A percentile compares a stretch with the other conserved stretches of the same genome.
Evolutionary conservation across 352 stramenopile genomes (phyloP).

Genomic region (Phytopythium aichiense): DNA sequence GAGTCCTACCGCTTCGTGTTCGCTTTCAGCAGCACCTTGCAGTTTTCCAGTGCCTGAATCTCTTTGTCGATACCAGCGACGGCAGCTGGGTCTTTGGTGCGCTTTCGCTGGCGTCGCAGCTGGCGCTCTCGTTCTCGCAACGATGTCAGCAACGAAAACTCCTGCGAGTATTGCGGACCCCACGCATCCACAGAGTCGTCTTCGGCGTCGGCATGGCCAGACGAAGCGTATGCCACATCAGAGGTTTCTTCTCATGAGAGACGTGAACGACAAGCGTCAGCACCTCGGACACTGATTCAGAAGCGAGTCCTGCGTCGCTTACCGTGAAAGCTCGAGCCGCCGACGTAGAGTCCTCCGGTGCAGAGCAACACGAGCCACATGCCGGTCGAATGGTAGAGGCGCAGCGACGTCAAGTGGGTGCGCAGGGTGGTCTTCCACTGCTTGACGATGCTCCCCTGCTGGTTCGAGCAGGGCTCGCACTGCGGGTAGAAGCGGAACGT

Average conservation of each 20-base stretch:
- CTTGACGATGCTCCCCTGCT: slow-evolving; percentile 61
- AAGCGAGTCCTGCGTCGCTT: neutral
- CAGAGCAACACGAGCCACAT: slow-evolving; percentile 82
- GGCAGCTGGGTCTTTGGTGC: slow-evolving; percentile 15
- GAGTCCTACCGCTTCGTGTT: slow-evolving; percentile 32
- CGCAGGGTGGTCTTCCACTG: slow-evolving; percentile 59
- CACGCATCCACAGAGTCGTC: slow-evolving; percentile 14
- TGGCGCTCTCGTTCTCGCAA: slow-evolving; percentile 54
- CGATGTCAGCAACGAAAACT: slow-evolving; percentile 44
- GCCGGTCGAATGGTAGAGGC: slow-evolving; percentile 71
- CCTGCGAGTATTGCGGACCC: slow-evolving; percentile 24
- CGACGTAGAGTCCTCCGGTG: slow-evolving; percentile 69
- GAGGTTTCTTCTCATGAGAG: slow-evolving; percentile 37
- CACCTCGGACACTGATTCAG: neutral
- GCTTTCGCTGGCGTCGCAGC: slow-evolving; percentile 33
- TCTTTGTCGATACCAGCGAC: slow-evolving; percentile 43
- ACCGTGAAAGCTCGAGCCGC: slow-evolving; percentile 58
- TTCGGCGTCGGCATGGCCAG: neutral
- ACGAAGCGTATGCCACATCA: slow-evolving; percentile 19
- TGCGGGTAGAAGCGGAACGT: slow-evolving; percentile 82
- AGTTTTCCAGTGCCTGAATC: slow-evolving; percentile 45
- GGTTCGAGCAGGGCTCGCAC: slow-evolving; percentile 79
- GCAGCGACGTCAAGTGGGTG: slow-evolving; percentile 55
- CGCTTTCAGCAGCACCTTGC: slow-evolving; percentile 54
- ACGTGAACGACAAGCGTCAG: neutral